Evolutionary conservation across 108 stramenopile genomes (phyloP).

Genomic region (Pelagomonas calceolata): DNA sequence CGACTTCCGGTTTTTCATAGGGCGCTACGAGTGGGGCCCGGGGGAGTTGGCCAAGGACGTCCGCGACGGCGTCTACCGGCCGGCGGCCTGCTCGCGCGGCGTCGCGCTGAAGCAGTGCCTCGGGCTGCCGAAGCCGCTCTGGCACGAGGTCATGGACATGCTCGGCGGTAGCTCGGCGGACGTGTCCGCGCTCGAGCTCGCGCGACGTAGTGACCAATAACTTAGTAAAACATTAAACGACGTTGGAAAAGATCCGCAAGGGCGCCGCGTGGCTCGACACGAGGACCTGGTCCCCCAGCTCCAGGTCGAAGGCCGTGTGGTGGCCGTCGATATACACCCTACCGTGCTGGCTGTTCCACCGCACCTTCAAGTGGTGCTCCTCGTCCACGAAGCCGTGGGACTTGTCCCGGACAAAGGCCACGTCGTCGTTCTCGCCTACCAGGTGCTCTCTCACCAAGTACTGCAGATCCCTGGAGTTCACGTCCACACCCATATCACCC

Average conservation of each 20-base stretch:
- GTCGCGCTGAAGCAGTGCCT: slow-evolving; percentile 71
- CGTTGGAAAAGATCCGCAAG: slow-evolving; percentile 47
- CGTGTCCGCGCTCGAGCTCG: not conserved
- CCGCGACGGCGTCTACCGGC: slow-evolving; percentile 52
- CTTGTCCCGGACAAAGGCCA: slow-evolving; percentile 32
- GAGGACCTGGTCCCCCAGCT: slow-evolving; percentile 82
- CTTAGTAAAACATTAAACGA: no score
- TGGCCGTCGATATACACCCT: slow-evolving; percentile 77
- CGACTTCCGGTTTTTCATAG: slow-evolving; percentile 73
- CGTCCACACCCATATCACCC: slow-evolving; percentile 67
- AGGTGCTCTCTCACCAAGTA: slow-evolving; percentile 87
- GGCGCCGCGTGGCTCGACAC: slow-evolving; percentile 72
- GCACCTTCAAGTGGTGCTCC: slow-evolving; percentile 64
- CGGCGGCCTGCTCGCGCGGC: slow-evolving; percentile 57
- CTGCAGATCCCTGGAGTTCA: slow-evolving; percentile 56
- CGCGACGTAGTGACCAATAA: not conserved
- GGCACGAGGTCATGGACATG: slow-evolving; percentile 46
- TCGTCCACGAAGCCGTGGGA: slow-evolving; percentile 62
- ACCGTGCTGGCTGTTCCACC: slow-evolving; percentile 88
- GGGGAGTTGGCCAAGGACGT: slow-evolving; percentile 42
- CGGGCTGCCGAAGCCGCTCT: slow-evolving; percentile 65
- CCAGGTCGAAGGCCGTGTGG: slow-evolving; percentile 73
- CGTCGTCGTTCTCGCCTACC: slow-evolving; percentile 51
- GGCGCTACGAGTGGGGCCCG: slow-evolving; percentile 39
- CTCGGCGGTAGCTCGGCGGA: not conserved